These are phyloP conservation scores for Termitomyces sp. DNA, from an alignment of 768 basidiomycete genomes.

Conservation along the genomic window DNA sequence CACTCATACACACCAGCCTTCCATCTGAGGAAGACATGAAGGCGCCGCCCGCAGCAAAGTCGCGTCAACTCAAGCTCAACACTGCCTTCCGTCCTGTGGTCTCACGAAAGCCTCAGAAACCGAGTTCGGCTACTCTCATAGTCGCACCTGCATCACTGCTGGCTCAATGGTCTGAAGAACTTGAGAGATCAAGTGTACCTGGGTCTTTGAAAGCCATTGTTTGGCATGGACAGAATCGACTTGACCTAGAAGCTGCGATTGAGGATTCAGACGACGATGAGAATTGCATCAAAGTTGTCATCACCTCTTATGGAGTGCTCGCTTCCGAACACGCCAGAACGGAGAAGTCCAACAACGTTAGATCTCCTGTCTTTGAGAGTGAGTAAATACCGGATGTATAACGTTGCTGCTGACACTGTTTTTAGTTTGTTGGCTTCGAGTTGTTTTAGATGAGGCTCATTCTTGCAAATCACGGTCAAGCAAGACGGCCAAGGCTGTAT, in stretches of 20 bases:
- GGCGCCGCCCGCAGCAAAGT: constrained; percentile 30
- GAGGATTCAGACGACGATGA: constrained; percentile 51
- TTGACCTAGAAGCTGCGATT: constrained; percentile 60
- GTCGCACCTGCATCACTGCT: constrained; percentile 91
- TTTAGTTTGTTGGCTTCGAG: constrained; percentile 75
- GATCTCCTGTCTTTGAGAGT: constrained; percentile 74
- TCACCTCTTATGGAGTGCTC: constrained; percentile 90
- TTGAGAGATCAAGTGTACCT: constrained; percentile 77
- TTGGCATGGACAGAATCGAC: constrained; percentile 87
- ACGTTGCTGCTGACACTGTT: constrained; percentile 1
- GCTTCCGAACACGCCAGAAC: constrained; percentile 82
- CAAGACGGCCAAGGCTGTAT: constrained; percentile 86
- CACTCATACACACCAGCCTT: constrained; percentile 80
- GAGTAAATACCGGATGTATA: constrained; percentile 15
- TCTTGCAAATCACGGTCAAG: constrained; percentile 88
- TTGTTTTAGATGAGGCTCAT: constrained; percentile 93
- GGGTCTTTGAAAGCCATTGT: constrained; percentile 64
- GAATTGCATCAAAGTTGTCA: constrained; percentile 67
- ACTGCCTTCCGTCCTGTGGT: constrained; percentile 52
- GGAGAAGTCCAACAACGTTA: constrained; percentile 43
- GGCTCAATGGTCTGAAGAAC: constrained; percentile 90
- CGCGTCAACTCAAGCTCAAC: constrained; percentile 60
- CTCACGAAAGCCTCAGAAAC: constrained; percentile 25
- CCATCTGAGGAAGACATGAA: constrained; percentile 37
- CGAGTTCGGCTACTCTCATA: constrained; percentile 72